A percentile compares a stretch with the other conserved stretches of the same genome.
Evolutionary conservation across 768 basidiomycete genomes (phyloP).

Genomic region (Asterophora parasitica): DNA sequence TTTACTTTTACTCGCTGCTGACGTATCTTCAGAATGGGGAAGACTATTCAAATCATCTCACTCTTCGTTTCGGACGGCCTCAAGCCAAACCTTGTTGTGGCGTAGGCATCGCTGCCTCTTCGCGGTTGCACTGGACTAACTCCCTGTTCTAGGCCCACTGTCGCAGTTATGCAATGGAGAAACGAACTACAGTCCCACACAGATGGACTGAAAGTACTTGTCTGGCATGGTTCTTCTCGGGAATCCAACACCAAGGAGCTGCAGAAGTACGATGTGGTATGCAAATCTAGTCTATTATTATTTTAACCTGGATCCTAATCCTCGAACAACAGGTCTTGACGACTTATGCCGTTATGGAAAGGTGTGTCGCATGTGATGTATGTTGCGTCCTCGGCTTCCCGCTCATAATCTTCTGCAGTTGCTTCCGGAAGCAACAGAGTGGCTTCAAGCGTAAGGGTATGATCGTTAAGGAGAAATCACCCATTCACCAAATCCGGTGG

Average conservation of each 20-base stretch:
- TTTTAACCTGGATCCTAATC: not conserved
- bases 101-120: slow-evolving; percentile 45
- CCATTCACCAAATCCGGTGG: slow-evolving; percentile 84
- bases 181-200: slow-evolving; percentile 91
- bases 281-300: slow-evolving; percentile 17
- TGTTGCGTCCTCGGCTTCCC: not conserved
- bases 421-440: slow-evolving; percentile 86
- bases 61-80: slow-evolving; percentile 73
- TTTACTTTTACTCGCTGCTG: not conserved
- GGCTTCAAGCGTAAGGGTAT: slow-evolving; percentile 86
- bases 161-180: slow-evolving; percentile 77
- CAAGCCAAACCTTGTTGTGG: slow-evolving; percentile 88
- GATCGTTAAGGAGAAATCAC: slow-evolving; percentile 84
- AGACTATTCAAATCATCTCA: slow-evolving; percentile 95
- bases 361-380: slow-evolving; percentile 20
- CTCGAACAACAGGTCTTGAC: slow-evolving; percentile 61
- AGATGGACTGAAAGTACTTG: slow-evolving; percentile 72
- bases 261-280: slow-evolving; percentile 82
- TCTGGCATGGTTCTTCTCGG: slow-evolving; percentile 89
- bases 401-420: slow-evolving; percentile 34
- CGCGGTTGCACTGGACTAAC: slow-evolving; percentile 36
- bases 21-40: slow-evolving; percentile 63
- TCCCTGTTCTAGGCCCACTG: slow-evolving; percentile 37
- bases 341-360: slow-evolving; percentile 84
- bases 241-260: slow-evolving; percentile 63